Evolutionary conservation across 129 eudicot genomes (phyloP).

Genomic region (carrot (Daucus carota)): DH1_v3.0 NC_030384.2:49363001-49363500

Average conservation of each 20-base stretch:
- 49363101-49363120: slow-evolving; percentile 1
- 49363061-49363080: slow-evolving; percentile 42
- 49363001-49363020: background rate
- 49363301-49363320: background rate
- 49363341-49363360: slow-evolving; percentile 45
- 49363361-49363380: slow-evolving; percentile 54
- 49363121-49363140: background rate
- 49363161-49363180: background rate
- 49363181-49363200: background rate
- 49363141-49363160: background rate
- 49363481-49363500: slow-evolving; percentile 52
- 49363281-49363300: no score
- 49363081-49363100: slow-evolving; percentile 53
- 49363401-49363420: slow-evolving; percentile 53
- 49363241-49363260: background rate
- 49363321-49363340: background rate
- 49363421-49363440: slow-evolving; percentile 33
- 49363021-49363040: background rate
- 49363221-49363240: background rate
- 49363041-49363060: slow-evolving; percentile 27
- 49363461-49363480: slow-evolving; percentile 38
- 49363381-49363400: slow-evolving; percentile 34
- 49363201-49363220: background rate
- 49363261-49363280: background rate
- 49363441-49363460: slow-evolving; percentile 31